A percentile compares a stretch with the other conserved stretches of the same genome.
phyloP scores from a whole-genome alignment of 2,329 filamentous ascomycete species.

The Thyridium curvatum region DNA sequence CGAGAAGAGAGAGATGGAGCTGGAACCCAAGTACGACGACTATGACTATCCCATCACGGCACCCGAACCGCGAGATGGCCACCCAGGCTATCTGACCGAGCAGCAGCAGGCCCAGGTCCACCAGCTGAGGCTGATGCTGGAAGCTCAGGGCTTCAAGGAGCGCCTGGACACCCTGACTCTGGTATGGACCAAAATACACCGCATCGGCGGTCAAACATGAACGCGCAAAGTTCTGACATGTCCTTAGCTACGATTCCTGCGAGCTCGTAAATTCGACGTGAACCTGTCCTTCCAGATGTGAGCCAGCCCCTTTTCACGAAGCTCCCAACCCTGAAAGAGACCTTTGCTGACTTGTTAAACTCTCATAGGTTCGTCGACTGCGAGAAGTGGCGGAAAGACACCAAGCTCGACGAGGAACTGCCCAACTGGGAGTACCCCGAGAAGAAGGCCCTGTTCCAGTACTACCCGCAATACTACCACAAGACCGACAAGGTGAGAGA shows the following conservation, averaged over 20 bases:
- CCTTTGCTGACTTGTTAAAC: conserved; percentile 1
- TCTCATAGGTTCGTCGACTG: conserved; percentile 80
- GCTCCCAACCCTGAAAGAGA: neutral
- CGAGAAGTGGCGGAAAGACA: conserved; percentile 87
- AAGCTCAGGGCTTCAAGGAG: conserved; percentile 74
- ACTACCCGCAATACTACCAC: conserved; percentile 99
- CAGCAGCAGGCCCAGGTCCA: conserved; percentile 85
- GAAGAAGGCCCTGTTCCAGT: conserved; percentile 76
- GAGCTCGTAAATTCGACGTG: conserved; percentile 93
- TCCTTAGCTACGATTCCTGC: conserved; percentile 73
- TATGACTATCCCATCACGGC: conserved; percentile 87
- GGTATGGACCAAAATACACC: conserved; percentile 42
- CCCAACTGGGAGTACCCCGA: conserved; percentile 81
- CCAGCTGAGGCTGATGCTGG: conserved; percentile 79
- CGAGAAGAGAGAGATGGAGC: conserved; percentile 33
- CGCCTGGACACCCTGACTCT: conserved; percentile 88
- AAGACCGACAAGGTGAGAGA: conserved; percentile 73
- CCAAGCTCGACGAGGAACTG: conserved; percentile 75
- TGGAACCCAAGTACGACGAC: conserved; percentile 90
- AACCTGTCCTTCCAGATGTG: conserved; percentile 81
- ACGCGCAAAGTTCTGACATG: neutral
- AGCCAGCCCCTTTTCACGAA: conserved; percentile 24
- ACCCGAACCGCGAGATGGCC: conserved; percentile 63
- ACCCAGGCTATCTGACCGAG: conserved; percentile 80
- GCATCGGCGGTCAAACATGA: neutral